phyloP scores from a whole-genome alignment of 192 early-diverging fungal genomes.

The Jimgerdemannia lactiflua region DNA sequence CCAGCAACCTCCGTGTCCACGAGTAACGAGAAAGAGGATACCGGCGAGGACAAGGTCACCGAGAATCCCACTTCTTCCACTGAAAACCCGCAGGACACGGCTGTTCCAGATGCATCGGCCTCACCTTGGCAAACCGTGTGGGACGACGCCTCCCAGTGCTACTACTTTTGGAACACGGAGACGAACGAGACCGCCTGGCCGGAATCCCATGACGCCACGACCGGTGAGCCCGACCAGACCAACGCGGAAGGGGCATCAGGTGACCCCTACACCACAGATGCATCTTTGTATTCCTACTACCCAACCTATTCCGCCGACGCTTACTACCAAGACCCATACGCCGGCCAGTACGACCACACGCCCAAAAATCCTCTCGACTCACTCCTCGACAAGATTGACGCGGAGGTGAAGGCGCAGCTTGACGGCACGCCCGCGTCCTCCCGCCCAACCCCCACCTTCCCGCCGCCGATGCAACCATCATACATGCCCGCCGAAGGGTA shows the following conservation, averaged over 20 bases:
- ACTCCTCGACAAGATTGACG: slow-evolving; percentile 38
- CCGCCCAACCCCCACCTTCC: slow-evolving; percentile 2
- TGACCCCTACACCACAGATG: background rate
- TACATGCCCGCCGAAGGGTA: no score
- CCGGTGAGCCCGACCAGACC: no score
- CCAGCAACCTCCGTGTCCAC: background rate
- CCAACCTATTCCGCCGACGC: slow-evolving; percentile 1
- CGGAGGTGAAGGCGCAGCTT: slow-evolving; percentile 27
- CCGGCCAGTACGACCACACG: background rate
- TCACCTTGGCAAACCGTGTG: slow-evolving; percentile 35
- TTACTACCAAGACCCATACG: background rate
- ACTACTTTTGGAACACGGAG: slow-evolving; percentile 49
- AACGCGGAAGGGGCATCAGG: background rate
- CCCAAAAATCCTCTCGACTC: slow-evolving; percentile 25
- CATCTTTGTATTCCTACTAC: slow-evolving; percentile 2
- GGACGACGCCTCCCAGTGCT: slow-evolving; percentile 34
- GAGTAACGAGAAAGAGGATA: background rate
- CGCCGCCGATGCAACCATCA: background rate
- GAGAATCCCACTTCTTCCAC: background rate
- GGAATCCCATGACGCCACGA: background rate
- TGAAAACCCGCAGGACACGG: background rate
- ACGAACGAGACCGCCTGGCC: slow-evolving; percentile 52
- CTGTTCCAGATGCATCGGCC: background rate
- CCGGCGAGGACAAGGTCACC: background rate
- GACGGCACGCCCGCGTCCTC: slow-evolving; percentile 9